phyloP scores from a whole-genome alignment of 1,284 basidiomycete species.

The Ceratobasidium sp. region DNA sequence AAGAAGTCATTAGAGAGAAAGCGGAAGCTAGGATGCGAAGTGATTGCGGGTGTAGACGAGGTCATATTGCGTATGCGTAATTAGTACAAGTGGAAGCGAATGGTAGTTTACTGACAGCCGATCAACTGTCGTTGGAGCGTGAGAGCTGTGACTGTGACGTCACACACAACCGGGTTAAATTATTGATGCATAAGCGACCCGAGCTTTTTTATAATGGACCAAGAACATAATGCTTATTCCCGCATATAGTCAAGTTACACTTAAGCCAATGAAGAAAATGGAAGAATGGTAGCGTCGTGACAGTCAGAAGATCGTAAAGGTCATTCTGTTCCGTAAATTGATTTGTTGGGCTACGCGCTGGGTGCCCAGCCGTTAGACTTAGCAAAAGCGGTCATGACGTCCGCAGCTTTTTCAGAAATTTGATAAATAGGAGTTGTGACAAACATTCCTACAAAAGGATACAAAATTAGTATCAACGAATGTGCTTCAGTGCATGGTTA shows the following conservation, averaged over 20 bases:
- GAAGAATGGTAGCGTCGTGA: too few relatives aligned
- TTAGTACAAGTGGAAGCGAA: background rate
- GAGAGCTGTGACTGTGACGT: background rate
- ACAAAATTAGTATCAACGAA: background rate
- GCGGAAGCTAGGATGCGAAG: conserved; percentile 20
- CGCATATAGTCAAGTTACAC: background rate
- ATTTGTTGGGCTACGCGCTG: background rate
- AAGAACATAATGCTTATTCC: too few relatives aligned
- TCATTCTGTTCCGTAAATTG: background rate
- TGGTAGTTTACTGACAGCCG: background rate
- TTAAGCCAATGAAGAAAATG: background rate
- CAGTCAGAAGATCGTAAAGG: too few relatives aligned
- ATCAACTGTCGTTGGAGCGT: background rate
- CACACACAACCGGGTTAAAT: background rate
- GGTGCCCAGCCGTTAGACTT: conserved; percentile 33
- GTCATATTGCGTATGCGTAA: background rate
- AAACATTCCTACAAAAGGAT: conserved; percentile 21
- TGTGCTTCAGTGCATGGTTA: too few relatives aligned
- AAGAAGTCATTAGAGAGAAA: conserved; percentile 22
- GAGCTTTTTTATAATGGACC: too few relatives aligned
- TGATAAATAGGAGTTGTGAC: conserved; percentile 41
- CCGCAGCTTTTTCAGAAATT: conserved; percentile 40
- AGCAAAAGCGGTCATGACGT: conserved; percentile 39
- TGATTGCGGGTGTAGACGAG: conserved; percentile 13
- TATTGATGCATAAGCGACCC: too few relatives aligned